Evolutionary conservation across 2,329 filamentous ascomycete species (phyloP).

Genomic region (Ascochyta rabiei): DNA sequence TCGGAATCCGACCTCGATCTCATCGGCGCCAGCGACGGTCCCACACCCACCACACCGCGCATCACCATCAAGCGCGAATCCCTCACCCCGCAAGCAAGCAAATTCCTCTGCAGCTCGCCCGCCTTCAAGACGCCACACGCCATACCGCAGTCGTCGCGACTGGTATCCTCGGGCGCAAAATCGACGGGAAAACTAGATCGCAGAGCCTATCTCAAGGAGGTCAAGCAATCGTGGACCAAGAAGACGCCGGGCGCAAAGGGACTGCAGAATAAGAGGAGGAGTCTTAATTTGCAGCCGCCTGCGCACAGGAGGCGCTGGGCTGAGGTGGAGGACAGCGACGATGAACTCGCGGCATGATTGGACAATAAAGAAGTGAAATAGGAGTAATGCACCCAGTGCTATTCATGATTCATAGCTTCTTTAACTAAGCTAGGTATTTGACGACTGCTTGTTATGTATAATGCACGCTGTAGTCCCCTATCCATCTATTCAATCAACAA

Average conservation of each 20-base stretch:
- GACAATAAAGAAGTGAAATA: too few species aligned
- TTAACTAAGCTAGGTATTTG: too few species aligned
- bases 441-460: too few species aligned
- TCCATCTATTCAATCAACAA: too few species aligned
- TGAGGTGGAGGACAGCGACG: constrained; percentile 26
- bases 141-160: background rate
- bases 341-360: constrained; percentile 33
- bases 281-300: constrained; percentile 1
- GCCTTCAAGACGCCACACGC: constrained; percentile 23
- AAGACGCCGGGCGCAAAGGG: constrained; percentile 14
- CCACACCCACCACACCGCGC: constrained; percentile 2
- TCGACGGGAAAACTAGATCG: constrained; percentile 1
- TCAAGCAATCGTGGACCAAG: constrained; percentile 34
- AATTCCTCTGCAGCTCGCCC: constrained; percentile 19
- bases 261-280: constrained; percentile 11
- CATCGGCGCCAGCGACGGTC: constrained; percentile 1
- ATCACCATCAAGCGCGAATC: constrained; percentile 35
- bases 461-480: too few species aligned
- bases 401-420: too few species aligned
- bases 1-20: constrained; percentile 15
- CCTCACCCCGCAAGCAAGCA: constrained; percentile 18
- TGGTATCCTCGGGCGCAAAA: background rate
- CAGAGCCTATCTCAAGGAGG: constrained; percentile 23
- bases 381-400: too few species aligned
- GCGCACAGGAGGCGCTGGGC: constrained; percentile 17